phyloP scores from a whole-genome alignment of 2,329 filamentous ascomycete species.

The Zasmidium citrigriseum region DNA sequence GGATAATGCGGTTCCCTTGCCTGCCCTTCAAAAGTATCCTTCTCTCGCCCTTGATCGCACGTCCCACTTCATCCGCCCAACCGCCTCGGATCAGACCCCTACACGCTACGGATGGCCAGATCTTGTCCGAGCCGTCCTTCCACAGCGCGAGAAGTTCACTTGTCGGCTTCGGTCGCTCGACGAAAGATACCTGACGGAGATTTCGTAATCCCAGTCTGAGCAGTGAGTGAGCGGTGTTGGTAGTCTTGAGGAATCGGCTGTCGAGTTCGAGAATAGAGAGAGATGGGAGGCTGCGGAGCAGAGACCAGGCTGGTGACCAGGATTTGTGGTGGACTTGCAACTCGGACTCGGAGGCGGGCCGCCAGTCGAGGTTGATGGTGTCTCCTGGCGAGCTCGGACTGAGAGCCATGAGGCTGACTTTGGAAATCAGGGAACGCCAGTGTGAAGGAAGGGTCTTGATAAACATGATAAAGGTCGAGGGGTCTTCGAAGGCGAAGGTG shows the following conservation, averaged over 20 bases:
- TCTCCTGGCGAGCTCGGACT: not conserved
- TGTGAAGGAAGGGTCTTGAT: constrained; percentile 2
- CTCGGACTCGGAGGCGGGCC: not conserved
- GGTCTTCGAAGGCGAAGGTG: constrained; percentile 24
- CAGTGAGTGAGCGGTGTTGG: constrained; percentile 3
- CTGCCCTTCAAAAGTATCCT: not conserved
- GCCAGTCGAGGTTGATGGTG: not conserved
- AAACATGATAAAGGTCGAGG: constrained; percentile 6
- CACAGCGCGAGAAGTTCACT: not conserved
- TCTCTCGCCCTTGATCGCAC: constrained; percentile 12
- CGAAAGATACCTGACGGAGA: constrained; percentile 5
- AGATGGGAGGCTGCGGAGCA: constrained; percentile 8
- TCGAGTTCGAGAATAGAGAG: constrained; percentile 20
- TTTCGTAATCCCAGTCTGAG: constrained; percentile 4
- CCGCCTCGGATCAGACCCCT: constrained; percentile 8
- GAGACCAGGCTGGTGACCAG: not conserved
- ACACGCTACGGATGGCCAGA: constrained; percentile 12
- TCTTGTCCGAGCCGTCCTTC: not conserved
- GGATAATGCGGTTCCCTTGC: not conserved
- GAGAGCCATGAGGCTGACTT: constrained; percentile 13
- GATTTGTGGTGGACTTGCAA: not conserved
- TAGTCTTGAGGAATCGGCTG: constrained; percentile 6
- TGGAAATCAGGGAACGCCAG: constrained; percentile 11
- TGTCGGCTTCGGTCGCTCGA: not conserved
- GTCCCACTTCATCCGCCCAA: constrained; percentile 13